A percentile compares a stretch with the other conserved stretches of the same genome.
Conservation (phyloP, 345 rosid species). For the Stellera chamaejasme region DNA sequence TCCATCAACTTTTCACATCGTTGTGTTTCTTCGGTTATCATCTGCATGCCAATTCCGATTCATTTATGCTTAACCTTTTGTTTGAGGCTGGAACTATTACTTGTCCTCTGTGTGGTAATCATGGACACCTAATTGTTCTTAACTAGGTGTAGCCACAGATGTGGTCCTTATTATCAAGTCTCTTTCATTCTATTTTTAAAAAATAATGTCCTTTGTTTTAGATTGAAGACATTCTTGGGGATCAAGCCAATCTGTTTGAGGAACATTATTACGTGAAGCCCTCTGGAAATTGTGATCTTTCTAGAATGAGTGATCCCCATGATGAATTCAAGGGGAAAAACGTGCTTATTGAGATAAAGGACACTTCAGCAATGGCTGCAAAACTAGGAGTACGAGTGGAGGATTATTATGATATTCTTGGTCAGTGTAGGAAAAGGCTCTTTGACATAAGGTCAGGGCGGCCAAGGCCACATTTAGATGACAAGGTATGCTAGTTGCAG, state of each 20-base stretch:
- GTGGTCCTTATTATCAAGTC: too few relatives aligned
- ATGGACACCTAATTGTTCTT: too few relatives aligned
- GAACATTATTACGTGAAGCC: conserved; percentile 75
- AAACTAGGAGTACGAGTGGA: conserved; percentile 48
- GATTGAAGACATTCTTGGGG: conserved; percentile 76
- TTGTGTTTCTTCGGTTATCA: too few relatives aligned
- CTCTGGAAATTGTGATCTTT: conserved; percentile 82
- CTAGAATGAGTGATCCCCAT: conserved; percentile 82
- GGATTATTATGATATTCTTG: conserved; percentile 62
- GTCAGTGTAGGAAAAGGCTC: conserved; percentile 69
- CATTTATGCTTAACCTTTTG: too few relatives aligned
- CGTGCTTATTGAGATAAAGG: conserved; percentile 76
- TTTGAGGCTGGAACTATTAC: too few relatives aligned
- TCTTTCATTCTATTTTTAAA: conserved; percentile 5
- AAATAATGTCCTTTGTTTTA: conserved; percentile 16
- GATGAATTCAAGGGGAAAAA: conserved; percentile 71
- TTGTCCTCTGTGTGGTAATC: too few relatives aligned
- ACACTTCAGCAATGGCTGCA: conserved; percentile 48
- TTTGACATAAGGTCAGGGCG: conserved; percentile 57
- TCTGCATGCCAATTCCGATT: too few relatives aligned
- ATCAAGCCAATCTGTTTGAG: conserved; percentile 63
- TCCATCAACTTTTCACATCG: too few relatives aligned
- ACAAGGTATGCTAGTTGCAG: conserved; percentile 38
- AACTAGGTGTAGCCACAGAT: too few relatives aligned
- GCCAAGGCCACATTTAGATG: conserved; percentile 92